Evolutionary conservation across 1,284 basidiomycete species (phyloP).

Genomic region (Apiotrichum siamense): DNA sequence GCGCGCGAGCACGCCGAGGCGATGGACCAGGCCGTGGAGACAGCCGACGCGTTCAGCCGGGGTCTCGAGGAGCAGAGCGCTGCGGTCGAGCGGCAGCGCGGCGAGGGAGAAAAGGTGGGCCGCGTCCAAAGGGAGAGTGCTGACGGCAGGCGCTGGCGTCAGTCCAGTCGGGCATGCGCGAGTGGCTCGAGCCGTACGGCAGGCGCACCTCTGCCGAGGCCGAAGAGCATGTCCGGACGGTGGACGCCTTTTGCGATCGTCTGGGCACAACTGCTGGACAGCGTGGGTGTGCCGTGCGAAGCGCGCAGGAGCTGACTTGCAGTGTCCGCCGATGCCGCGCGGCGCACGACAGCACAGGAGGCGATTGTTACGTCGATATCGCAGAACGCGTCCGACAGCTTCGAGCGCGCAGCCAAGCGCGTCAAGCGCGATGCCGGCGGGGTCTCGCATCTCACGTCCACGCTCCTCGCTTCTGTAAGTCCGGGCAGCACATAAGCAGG

Average conservation of each 20-base stretch:
- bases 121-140: neutral
- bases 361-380: constrained; percentile 6
- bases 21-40: neutral
- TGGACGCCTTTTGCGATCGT: constrained; percentile 25
- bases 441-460: constrained; percentile 16
- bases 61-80: neutral
- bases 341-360: neutral
- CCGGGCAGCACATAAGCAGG: neutral
- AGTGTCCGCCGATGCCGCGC: neutral
- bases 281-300: constrained; percentile 16
- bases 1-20: neutral
- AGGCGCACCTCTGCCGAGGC: constrained; percentile 20
- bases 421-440: constrained; percentile 8
- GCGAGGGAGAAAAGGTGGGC: neutral
- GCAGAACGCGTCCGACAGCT: neutral
- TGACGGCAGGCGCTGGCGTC: constrained; percentile 23
- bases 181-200: constrained; percentile 25
- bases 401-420: neutral
- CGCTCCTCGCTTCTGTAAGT: constrained; percentile 29
- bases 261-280: constrained; percentile 18
- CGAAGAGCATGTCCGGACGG: constrained; percentile 17
- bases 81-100: constrained; percentile 6
- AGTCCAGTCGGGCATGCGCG: constrained; percentile 21
- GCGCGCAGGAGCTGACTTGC: neutral
- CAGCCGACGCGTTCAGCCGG: neutral